Conservation (phyloP, 2,329 filamentous ascomycete genomes). For the Domatiomyces globalis region DNA sequence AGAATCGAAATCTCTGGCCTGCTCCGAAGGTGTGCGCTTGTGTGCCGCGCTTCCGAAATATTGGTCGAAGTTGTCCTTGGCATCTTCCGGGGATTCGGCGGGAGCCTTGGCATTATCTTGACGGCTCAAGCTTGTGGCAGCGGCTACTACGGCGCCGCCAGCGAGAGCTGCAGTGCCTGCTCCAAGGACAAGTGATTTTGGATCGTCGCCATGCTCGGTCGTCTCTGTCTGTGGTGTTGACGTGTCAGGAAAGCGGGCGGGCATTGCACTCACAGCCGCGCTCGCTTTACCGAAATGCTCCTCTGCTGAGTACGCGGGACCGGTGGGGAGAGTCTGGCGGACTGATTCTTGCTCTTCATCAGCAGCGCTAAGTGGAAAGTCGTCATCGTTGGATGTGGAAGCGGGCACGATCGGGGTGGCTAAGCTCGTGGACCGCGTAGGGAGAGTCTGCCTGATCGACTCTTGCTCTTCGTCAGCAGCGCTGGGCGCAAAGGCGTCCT, state of each 20-base stretch:
- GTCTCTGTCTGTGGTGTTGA: slow-evolving; percentile 19
- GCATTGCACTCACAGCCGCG: slow-evolving; percentile 21
- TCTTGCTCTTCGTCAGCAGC: slow-evolving; percentile 18
- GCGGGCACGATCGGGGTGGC: not conserved
- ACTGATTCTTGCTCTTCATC: slow-evolving; percentile 18
- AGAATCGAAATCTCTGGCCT: slow-evolving; percentile 34
- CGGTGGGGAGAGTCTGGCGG: slow-evolving; percentile 9
- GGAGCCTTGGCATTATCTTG: slow-evolving; percentile 7
- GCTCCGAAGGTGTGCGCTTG: slow-evolving; percentile 32
- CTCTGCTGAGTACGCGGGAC: slow-evolving; percentile 3
- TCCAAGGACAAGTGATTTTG: slow-evolving; percentile 3
- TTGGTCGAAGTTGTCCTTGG: slow-evolving; percentile 31
- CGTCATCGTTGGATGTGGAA: slow-evolving; percentile 8
- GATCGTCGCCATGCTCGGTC: slow-evolving; percentile 5
- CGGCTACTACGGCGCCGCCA: slow-evolving; percentile 1
- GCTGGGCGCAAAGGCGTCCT: slow-evolving; percentile 15
- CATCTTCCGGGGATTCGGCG: slow-evolving; percentile 20
- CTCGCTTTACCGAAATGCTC: slow-evolving; percentile 11
- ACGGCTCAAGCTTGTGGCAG: not conserved
- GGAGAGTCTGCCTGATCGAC: slow-evolving; percentile 13
- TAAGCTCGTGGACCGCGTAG: not conserved
- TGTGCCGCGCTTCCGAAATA: slow-evolving; percentile 31
- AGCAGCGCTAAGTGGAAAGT: slow-evolving; percentile 12
- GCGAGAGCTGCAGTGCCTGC: slow-evolving; percentile 8
- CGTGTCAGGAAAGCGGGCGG: slow-evolving; percentile 38